Conservation (phyloP, 371 early-diverging fungal species). For the Lichtheimia hyalospora region DNA sequence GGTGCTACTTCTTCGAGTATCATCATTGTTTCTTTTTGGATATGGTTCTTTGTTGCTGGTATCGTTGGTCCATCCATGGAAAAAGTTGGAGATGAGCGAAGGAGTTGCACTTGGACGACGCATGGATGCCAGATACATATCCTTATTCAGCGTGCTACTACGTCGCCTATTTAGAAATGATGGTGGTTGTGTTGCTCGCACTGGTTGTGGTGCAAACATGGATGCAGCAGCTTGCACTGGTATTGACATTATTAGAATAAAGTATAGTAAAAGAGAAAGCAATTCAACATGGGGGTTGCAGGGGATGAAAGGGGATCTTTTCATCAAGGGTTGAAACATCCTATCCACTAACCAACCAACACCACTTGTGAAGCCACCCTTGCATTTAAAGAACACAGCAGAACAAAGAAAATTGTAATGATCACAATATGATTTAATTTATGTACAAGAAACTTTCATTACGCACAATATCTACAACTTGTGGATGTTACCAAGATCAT, state of each 20-base stretch:
- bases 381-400: no score
- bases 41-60: background rate
- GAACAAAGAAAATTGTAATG: no score
- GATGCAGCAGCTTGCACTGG: slow-evolving; percentile 18
- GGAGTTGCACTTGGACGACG: slow-evolving; percentile 8
- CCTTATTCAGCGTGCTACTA: slow-evolving; percentile 7
- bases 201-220: slow-evolving; percentile 19
- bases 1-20: background rate
- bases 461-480: slow-evolving; percentile 50
- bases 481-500: slow-evolving; percentile 75
- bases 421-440: no score
- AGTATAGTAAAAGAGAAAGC: no score
- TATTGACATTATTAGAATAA: slow-evolving; percentile 12
- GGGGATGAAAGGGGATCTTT: no score
- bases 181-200: background rate
- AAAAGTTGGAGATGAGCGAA: slow-evolving; percentile 18
- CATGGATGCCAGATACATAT: slow-evolving; percentile 5
- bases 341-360: no score
- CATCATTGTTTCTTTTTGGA: background rate
- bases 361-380: no score
- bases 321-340: no score
- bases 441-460: no score
- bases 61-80: slow-evolving; percentile 28
- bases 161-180: background rate
- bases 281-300: no score